phyloP scores from a whole-genome alignment of 108 stramenopile genomes.

The Nitzschia palea region DNA sequence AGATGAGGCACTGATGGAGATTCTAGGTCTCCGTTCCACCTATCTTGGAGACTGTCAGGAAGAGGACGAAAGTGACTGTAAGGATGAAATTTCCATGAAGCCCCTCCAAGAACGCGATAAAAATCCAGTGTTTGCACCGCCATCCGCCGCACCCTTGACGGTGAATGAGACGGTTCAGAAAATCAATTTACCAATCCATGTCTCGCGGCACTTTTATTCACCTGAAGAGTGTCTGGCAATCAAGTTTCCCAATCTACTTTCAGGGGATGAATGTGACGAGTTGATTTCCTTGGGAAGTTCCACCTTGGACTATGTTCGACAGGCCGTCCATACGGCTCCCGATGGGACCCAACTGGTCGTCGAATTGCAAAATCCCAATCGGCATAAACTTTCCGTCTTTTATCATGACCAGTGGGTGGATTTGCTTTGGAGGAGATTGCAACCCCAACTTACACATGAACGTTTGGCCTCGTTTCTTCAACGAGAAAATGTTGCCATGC shows the following conservation, averaged over 20 bases:
- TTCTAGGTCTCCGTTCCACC: slow-evolving; percentile 21
- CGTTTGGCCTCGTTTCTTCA: slow-evolving; percentile 28
- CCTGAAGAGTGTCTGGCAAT: slow-evolving; percentile 51
- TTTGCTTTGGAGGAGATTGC: slow-evolving; percentile 37
- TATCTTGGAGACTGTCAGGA: too few species aligned
- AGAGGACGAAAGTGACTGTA: too few species aligned
- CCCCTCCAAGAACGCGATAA: too few species aligned
- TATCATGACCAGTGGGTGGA: slow-evolving; percentile 37
- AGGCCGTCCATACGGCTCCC: slow-evolving; percentile 53
- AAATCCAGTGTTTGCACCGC: too few species aligned
- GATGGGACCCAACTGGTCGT: slow-evolving; percentile 53
- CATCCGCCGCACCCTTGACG: too few species aligned
- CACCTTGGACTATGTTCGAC: slow-evolving; percentile 54
- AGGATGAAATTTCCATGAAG: too few species aligned
- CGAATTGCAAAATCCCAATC: slow-evolving; percentile 57
- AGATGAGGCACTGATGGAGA: slow-evolving; percentile 22
- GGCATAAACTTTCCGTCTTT: slow-evolving; percentile 73
- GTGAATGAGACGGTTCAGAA: neutral
- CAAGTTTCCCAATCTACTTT: slow-evolving; percentile 40
- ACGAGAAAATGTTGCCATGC: slow-evolving; percentile 33
- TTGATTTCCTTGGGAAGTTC: slow-evolving; percentile 37
- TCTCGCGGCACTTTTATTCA: slow-evolving; percentile 50
- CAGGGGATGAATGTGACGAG: slow-evolving; percentile 37
- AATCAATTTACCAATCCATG: slow-evolving; percentile 31
- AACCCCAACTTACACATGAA: too few species aligned